phyloP scores from a whole-genome alignment of 306 rosid genomes.

The Sicyos edulis region DNA sequence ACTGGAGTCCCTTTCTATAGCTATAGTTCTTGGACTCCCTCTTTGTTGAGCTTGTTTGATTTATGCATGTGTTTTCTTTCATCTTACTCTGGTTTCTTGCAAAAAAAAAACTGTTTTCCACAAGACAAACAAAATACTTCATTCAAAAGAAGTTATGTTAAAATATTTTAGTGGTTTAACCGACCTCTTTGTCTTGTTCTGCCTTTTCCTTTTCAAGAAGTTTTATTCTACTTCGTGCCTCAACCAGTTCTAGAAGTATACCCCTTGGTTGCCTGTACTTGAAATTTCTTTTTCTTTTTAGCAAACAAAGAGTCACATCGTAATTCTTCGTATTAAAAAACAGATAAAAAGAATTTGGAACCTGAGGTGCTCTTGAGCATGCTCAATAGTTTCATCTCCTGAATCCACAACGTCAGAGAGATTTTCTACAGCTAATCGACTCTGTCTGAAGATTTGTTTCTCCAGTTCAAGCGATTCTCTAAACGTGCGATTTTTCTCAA shows the following conservation, averaged over 20 bases:
- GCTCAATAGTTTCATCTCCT: conserved; percentile 32
- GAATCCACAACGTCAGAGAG: conserved; percentile 43
- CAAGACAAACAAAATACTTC: background rate
- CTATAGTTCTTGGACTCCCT: too few species aligned
- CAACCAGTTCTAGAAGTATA: conserved; percentile 46
- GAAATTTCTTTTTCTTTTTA: conserved; percentile 18
- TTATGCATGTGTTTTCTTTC: too few species aligned
- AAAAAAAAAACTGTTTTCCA: background rate
- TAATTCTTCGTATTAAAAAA: conserved; percentile 22
- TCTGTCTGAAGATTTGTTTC: conserved; percentile 59
- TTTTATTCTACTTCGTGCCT: conserved; percentile 58
- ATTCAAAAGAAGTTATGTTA: background rate
- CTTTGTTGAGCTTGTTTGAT: too few species aligned
- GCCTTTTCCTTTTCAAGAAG: conserved; percentile 75
- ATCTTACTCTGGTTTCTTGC: too few species aligned
- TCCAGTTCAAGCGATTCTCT: conserved; percentile 72
- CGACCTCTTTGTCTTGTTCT: conserved; percentile 67
- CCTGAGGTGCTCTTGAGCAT: conserved; percentile 54
- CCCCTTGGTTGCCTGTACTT: conserved; percentile 44
- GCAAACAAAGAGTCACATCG: conserved; percentile 18
- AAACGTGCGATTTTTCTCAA: conserved; percentile 58
- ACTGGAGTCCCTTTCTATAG: too few species aligned
- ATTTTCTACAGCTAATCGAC: conserved; percentile 52
- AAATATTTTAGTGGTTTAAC: conserved; percentile 1
- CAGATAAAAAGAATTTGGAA: conserved; percentile 25